These are phyloP conservation scores for Solanum medicagineum DNA, from an alignment of 257 asterid genomes.

Conservation along the genomic window DNA sequence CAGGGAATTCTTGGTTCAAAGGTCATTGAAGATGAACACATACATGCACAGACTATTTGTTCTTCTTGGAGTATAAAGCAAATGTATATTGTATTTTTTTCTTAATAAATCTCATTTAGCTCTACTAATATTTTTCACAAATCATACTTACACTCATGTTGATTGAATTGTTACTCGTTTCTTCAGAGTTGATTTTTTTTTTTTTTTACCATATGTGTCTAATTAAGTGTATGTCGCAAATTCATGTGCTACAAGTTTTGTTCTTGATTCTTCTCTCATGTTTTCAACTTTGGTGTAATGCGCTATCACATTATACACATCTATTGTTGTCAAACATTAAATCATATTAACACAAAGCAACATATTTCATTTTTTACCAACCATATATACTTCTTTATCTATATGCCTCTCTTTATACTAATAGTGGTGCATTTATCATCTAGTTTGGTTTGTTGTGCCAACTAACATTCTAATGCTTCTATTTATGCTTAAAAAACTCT, in stretches of 20 bases:
- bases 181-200: background rate
- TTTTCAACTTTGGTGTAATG: background rate
- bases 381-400: background rate
- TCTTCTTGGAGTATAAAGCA: background rate
- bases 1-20: constrained; percentile 6
- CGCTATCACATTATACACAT: background rate
- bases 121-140: background rate
- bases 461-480: background rate
- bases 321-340: background rate
- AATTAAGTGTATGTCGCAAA: background rate
- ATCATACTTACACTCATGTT: background rate
- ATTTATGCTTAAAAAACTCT: background rate
- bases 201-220: background rate
- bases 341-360: background rate
- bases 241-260: background rate
- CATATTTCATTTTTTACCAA: background rate
- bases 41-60: background rate
- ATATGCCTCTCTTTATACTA: background rate
- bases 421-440: background rate
- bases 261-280: background rate
- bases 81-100: background rate
- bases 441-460: background rate
- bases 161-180: background rate
- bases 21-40: constrained; percentile 44
- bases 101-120: background rate